Evolutionary conservation across 2,329 filamentous ascomycete genomes (phyloP).

Genomic region (Hypoxylon sp.): DNA sequence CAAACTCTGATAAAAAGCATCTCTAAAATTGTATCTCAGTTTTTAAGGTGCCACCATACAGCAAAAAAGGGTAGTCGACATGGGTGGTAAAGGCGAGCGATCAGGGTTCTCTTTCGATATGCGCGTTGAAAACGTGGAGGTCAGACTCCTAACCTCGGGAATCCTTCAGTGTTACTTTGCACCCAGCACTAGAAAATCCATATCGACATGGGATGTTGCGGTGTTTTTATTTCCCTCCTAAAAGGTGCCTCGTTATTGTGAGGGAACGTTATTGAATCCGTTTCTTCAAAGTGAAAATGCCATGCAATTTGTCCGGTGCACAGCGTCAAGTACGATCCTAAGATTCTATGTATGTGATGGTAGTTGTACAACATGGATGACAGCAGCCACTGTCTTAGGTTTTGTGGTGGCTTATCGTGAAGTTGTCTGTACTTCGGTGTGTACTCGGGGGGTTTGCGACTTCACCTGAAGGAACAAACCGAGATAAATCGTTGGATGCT

Average conservation of each 20-base stretch:
- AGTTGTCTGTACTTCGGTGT: constrained; percentile 4
- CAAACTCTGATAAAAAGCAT: constrained; percentile 7
- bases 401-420: neutral
- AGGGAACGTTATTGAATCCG: neutral
- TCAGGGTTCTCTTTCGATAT: constrained; percentile 26
- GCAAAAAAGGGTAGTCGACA: constrained; percentile 11
- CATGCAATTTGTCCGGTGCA: constrained; percentile 10
- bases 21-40: neutral
- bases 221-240: neutral
- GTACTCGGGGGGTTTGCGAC: constrained; percentile 18
- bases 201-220: constrained; percentile 1
- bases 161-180: constrained; percentile 12
- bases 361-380: constrained; percentile 29
- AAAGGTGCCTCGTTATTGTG: neutral
- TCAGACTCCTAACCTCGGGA: constrained; percentile 11
- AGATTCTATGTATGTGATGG: neutral
- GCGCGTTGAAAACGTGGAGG: constrained; percentile 28
- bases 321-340: constrained; percentile 9
- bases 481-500: constrained; percentile 15
- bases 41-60: constrained; percentile 25
- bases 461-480: constrained; percentile 13
- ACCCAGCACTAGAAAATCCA: neutral
- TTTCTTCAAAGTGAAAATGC: constrained; percentile 8
- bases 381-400: constrained; percentile 21
- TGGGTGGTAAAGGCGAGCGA: constrained; percentile 23